These are phyloP conservation scores for Botrytis pseudocinerea DNA, from an alignment of 2,329 filamentous ascomycete species.

Conservation along the genomic window DNA sequence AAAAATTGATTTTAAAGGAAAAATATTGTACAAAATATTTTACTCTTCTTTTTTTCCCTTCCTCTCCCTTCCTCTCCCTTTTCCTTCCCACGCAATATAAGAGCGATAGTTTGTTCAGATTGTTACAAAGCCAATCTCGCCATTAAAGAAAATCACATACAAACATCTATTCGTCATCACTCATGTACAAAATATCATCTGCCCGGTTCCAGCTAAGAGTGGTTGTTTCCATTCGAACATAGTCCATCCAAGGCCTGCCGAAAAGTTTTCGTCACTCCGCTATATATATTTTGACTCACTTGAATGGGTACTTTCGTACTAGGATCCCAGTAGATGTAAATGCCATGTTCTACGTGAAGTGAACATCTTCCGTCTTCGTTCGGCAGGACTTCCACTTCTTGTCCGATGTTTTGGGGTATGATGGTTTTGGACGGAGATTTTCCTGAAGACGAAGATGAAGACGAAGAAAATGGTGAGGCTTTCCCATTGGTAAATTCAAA, in stretches of 20 bases:
- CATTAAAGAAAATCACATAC: background rate
- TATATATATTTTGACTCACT: background rate
- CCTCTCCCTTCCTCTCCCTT: too few relatives aligned
- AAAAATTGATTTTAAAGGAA: background rate
- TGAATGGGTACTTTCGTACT: background rate
- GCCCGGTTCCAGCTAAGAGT: too few relatives aligned
- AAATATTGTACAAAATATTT: rapidly evolving
- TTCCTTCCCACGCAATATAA: background rate
- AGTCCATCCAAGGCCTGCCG: background rate
- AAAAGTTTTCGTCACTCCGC: background rate
- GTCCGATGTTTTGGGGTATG: background rate
- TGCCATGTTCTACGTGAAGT: background rate
- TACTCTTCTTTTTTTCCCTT: rapidly evolving
- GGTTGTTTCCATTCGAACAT: too few relatives aligned
- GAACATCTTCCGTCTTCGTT: background rate
- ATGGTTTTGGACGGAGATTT: background rate
- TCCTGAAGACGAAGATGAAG: background rate
- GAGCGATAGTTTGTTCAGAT: background rate
- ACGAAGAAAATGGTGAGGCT: background rate
- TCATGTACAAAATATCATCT: too few relatives aligned
- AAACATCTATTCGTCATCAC: too few relatives aligned
- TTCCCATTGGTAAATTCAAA: background rate
- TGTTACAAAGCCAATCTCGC: background rate
- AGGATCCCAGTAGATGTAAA: background rate
- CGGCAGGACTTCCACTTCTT: background rate